Base-by-base conservation (phyloP, 495 filamentous ascomycete species). In the Xylaria sp. region DNA sequence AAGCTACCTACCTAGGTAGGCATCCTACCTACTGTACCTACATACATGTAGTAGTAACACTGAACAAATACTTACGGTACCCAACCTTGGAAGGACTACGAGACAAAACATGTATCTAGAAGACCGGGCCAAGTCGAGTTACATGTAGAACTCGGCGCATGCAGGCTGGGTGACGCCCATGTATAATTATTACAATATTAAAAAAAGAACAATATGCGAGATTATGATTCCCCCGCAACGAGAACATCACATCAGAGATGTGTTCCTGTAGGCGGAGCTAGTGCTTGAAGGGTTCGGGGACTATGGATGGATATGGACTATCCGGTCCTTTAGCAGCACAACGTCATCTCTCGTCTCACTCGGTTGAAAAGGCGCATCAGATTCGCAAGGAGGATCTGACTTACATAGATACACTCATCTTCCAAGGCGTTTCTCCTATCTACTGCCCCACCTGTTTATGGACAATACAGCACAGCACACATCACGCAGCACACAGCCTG, bases 81-180 rank as follows among this genome's bases (percentile, higher is more conserved):
- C n/a, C n/a, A 52, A 26, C 21, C 50, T 11, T 24, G 5, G 3
- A 50, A 24, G 19, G 9, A 2, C n/a, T 24, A 15, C 46, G 46
- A 50, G 46, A 50, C 46, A 50, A 50, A 24, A 46, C 44, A 46
- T 46, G 44, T 46, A 46, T n/a, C n/a, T n/a, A n/a, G 44, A 46
- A 5, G 17, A 5, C 17, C 5, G 44, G 44, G 44, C 44, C 44
- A 50, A 50, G 46, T 24, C 8, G n/a, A 3, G 19, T 5, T 50
- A 50, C 3, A 50, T 29, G 52, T 59, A 59, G 29, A 59, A 37
- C 33, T 33, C n/a, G 57, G 21, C 17, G 31, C 31, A 37, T 37
- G 29, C 17, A 15, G 9, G 31, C 7, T 37, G 33, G 8, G 57
- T 21, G n/a, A 37, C 31, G 9, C 57, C 33, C 57, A 9, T 17